Conservation (phyloP, 805 yeast species). For the Candida stauntonica region DNA sequence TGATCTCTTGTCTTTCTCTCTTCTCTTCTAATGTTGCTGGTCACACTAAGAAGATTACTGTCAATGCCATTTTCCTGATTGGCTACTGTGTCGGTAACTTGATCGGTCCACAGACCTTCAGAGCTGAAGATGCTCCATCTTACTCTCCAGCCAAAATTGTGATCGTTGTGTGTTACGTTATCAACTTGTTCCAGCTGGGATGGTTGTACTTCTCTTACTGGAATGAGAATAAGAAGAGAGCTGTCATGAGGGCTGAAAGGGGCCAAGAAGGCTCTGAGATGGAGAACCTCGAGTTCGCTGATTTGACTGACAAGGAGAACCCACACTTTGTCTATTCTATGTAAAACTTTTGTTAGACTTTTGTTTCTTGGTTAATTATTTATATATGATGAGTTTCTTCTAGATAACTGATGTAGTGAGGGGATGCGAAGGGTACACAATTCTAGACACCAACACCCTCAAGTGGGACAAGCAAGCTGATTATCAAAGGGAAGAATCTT, state of each 20-base stretch:
- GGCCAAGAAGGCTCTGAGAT: conserved; percentile 23
- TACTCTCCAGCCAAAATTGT: conserved; percentile 32
- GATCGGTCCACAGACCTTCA: conserved; percentile 71
- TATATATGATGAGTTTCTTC: too few relatives aligned
- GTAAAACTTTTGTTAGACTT: too few relatives aligned
- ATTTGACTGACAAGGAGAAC: conserved; percentile 37
- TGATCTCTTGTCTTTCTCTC: conserved; percentile 10
- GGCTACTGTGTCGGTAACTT: conserved; percentile 28
- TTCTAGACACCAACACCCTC: too few relatives aligned
- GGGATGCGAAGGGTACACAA: background rate
- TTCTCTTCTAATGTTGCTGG: conserved; percentile 24
- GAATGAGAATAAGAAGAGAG: conserved; percentile 43
- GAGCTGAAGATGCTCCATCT: conserved; percentile 49
- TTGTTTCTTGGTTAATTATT: too few relatives aligned
- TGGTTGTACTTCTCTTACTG: conserved; percentile 10
- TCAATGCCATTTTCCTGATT: conserved; percentile 14
- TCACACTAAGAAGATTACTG: conserved; percentile 15
- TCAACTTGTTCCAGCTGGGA: background rate
- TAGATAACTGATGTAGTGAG: too few relatives aligned
- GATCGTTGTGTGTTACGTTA: conserved; percentile 5
- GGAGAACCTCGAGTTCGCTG: conserved; percentile 39
- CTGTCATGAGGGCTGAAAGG: conserved; percentile 25
- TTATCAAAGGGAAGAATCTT: too few relatives aligned
- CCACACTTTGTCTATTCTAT: conserved; percentile 32
- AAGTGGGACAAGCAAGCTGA: too few relatives aligned